Evolutionary conservation across 768 basidiomycete species (phyloP).

Genomic region (Cystobasidium ongulense): DNA sequence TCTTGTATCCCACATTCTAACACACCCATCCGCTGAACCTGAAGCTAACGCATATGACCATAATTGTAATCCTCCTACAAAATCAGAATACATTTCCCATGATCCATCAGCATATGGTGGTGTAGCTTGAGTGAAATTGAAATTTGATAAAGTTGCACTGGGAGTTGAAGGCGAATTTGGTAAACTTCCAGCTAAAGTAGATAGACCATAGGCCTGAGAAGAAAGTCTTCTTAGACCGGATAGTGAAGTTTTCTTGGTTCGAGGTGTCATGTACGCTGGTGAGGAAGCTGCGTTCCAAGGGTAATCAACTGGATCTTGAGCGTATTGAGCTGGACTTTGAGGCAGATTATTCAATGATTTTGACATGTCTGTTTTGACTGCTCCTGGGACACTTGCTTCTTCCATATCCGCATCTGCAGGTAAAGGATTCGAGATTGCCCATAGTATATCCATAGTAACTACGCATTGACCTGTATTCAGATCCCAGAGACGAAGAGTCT

Average conservation of each 20-base stretch:
- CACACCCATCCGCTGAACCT: conserved; percentile 92
- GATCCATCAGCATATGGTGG: conserved; percentile 82
- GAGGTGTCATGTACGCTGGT: conserved; percentile 22
- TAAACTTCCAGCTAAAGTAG: conserved; percentile 8
- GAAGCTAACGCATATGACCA: conserved; percentile 98
- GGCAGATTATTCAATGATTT: background rate
- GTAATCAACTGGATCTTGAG: background rate
- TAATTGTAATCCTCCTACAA: conserved; percentile 93
- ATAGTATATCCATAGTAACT: conserved; percentile 98
- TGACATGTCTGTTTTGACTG: background rate
- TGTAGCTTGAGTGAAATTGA: conserved; percentile 57
- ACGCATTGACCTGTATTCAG: conserved; percentile 94
- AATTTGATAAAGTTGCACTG: conserved; percentile 47
- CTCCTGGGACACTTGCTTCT: background rate
- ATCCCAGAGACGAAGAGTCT: conserved; percentile 98
- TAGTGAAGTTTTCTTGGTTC: conserved; percentile 11
- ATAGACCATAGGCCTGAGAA: conserved; percentile 22
- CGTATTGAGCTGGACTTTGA: background rate
- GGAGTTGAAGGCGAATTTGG: conserved; percentile 12
- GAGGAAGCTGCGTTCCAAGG: conserved; percentile 23
- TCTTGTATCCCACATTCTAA: conserved; percentile 99
- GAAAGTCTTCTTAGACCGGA: conserved; percentile 20
- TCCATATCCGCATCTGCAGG: conserved; percentile 28
- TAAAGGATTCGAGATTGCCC: conserved; percentile 87
- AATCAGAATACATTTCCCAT: conserved; percentile 92